Conservation (phyloP, 1,284 basidiomycete species). For the Austroboletus niveus region DNA sequence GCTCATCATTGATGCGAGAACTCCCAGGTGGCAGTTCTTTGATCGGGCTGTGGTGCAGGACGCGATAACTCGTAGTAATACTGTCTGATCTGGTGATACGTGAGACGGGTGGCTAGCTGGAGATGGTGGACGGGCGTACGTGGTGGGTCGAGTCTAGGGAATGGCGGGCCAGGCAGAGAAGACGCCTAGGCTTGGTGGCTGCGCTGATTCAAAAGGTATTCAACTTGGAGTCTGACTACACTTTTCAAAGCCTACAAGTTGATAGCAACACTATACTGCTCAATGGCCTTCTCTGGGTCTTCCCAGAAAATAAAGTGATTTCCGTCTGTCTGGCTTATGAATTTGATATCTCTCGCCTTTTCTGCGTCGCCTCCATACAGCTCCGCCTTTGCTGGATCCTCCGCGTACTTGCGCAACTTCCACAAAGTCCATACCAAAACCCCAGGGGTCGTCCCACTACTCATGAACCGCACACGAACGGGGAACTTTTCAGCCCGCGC, state of each 20-base stretch:
- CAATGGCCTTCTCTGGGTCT: slow-evolving; percentile 24
- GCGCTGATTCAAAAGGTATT: too few relatives aligned
- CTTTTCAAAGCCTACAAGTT: background rate
- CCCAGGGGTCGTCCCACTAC: slow-evolving; percentile 15
- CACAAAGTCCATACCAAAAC: slow-evolving; percentile 16
- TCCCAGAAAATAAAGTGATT: slow-evolving; percentile 34
- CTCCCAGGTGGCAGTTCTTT: too few relatives aligned
- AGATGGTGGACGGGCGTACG: too few relatives aligned
- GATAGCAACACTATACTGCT: slow-evolving; percentile 16
- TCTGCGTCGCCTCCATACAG: slow-evolving; percentile 18
- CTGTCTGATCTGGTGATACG: too few relatives aligned
- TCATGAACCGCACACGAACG: slow-evolving; percentile 24
- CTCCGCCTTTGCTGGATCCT: slow-evolving; percentile 1
- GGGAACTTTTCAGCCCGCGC: slow-evolving; percentile 15
- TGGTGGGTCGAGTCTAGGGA: too few relatives aligned
- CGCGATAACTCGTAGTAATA: too few relatives aligned
- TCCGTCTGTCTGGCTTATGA: slow-evolving; percentile 17
- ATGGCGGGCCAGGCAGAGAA: too few relatives aligned
- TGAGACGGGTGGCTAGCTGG: too few relatives aligned
- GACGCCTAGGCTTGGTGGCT: too few relatives aligned
- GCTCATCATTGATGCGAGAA: too few relatives aligned
- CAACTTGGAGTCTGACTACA: too few relatives aligned
- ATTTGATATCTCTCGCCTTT: slow-evolving; percentile 22
- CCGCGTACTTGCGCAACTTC: slow-evolving; percentile 9
- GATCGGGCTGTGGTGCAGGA: too few relatives aligned